Conservation (phyloP, 148 eudicot species). For the Rhododendron kiyosumense region DNA sequence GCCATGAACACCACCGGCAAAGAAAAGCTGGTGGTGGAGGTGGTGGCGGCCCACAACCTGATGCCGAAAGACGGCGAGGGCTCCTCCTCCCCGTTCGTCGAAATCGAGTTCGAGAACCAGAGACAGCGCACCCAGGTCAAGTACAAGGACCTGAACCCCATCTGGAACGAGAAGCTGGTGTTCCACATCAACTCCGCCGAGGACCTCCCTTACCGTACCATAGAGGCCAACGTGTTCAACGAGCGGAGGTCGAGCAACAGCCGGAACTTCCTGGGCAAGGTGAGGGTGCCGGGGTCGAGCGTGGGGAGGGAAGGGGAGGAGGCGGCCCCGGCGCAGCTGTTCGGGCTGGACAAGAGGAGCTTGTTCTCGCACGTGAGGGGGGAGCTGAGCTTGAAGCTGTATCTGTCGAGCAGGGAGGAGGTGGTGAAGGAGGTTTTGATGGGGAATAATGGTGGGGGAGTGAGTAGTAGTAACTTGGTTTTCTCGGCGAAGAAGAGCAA, state of each 20-base stretch:
- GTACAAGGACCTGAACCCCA: slow-evolving; percentile 66
- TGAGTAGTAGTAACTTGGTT: neutral
- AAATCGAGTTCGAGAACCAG: slow-evolving; percentile 75
- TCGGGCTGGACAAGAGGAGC: slow-evolving; percentile 71
- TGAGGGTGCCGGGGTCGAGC: slow-evolving; percentile 60
- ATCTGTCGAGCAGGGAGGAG: slow-evolving; percentile 44
- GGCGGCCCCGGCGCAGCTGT: slow-evolving; percentile 46
- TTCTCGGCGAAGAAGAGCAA: slow-evolving; percentile 45
- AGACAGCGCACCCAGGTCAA: slow-evolving; percentile 61
- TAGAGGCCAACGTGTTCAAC: slow-evolving; percentile 72
- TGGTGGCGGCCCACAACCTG: slow-evolving; percentile 78
- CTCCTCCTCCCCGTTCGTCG: slow-evolving; percentile 84
- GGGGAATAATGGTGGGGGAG: slow-evolving; percentile 12
- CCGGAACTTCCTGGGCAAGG: slow-evolving; percentile 75
- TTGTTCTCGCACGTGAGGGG: slow-evolving; percentile 81
- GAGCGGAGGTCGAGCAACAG: slow-evolving; percentile 65
- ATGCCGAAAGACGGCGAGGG: slow-evolving; percentile 98
- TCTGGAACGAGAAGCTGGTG: slow-evolving; percentile 86
- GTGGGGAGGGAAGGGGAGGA: slow-evolving; percentile 58
- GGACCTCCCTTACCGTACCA: slow-evolving; percentile 62
- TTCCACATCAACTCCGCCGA: slow-evolving; percentile 56
- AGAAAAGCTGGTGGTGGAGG: slow-evolving; percentile 86
- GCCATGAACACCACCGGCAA: slow-evolving; percentile 30
- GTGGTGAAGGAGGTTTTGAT: slow-evolving; percentile 21
- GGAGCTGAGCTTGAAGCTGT: slow-evolving; percentile 68